Evolutionary conservation across 1,284 basidiomycete genomes (phyloP), one percentile per base, ranked within the genome.

Genomic region (Ustilago nuda): DNA sequence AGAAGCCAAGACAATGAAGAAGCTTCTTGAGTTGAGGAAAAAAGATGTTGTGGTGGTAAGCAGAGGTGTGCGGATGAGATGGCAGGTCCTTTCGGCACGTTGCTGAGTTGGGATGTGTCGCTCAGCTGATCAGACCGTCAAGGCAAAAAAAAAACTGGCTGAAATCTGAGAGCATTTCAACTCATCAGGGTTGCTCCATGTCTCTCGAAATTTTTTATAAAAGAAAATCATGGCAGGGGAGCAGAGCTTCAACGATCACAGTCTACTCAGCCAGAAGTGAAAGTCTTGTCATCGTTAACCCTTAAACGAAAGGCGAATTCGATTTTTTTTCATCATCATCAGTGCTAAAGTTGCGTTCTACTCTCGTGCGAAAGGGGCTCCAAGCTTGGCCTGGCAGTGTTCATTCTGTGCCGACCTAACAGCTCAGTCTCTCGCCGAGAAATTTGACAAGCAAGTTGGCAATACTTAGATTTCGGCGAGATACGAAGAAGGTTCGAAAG

Each of bases 381-480:
- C 2, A 27, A 27, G 23, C 17, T 48, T 7, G 12, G 23, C 17
- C 30, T 7, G 12, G 11, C 1, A 27, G 9, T 48, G 45, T 48
- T 19, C 9, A 8, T 8, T 23, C 23, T 3, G 19, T 19, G 17
- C 1, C n/a, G 45, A 9, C 19, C 1, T 48, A 48, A 48, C 45
- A 48, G 4, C 23, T 1, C 45, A 9, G 32, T 4, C 33, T 56
- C 12, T 4, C 35, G 23, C 5, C 7, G n/a, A 19, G 23, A 27
- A 23, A 15, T 15, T 27, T 30, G 39, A 58, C 39, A 32, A 39
- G 23, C 23, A 19, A 53, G 39, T 5, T n/a, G 13, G 8, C 5
- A 19, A 51, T 51, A 30, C 55, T 62, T 61, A 61, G 53, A 64
- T 64, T 69, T 69, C 60, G 53, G 67, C 61, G 57, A 23, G 27